These are phyloP conservation scores for Pascua sp. DNA, from an alignment of 1,284 basidiomycete species.

Conservation along the genomic window DNA sequence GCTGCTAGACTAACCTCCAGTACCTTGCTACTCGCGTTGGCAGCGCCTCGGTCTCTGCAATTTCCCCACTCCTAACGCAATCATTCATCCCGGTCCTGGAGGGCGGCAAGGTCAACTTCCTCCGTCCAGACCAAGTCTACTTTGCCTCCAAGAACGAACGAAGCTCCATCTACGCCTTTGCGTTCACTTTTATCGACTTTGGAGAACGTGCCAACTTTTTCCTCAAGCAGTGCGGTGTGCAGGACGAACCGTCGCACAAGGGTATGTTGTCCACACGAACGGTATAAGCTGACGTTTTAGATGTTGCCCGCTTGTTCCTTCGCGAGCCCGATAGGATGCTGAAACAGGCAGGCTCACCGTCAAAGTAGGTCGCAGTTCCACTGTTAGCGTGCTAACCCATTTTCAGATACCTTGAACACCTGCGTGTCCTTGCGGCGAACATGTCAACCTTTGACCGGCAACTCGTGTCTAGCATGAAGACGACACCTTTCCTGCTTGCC, in stretches of 20 bases:
- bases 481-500: conserved; percentile 68
- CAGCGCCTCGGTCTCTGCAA: conserved; percentile 39
- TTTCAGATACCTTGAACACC: conserved; percentile 70
- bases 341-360: conserved; percentile 41
- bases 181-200: conserved; percentile 85
- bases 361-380: conserved; percentile 27
- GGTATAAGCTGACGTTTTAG: conserved; percentile 9
- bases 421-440: conserved; percentile 81
- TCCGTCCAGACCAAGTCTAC: conserved; percentile 43
- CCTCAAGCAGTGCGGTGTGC: conserved; percentile 80
- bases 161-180: conserved; percentile 33
- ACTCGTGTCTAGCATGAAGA: conserved; percentile 65
- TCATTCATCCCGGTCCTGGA: conserved; percentile 51
- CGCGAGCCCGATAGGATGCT: conserved; percentile 41
- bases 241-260: conserved; percentile 68
- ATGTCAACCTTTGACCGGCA: conserved; percentile 58
- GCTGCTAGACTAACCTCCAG: conserved; percentile 13
- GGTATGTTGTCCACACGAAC: neutral
- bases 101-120: conserved; percentile 24
- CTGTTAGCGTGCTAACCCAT: neutral
- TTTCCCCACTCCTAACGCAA: conserved; percentile 37
- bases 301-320: conserved; percentile 42
- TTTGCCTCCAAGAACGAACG: conserved; percentile 28
- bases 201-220: conserved; percentile 78
- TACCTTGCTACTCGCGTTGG: conserved; percentile 70